Evolutionary conservation across 2,329 filamentous ascomycete genomes (phyloP).

Genomic region (Celoporthe dispersa): DNA sequence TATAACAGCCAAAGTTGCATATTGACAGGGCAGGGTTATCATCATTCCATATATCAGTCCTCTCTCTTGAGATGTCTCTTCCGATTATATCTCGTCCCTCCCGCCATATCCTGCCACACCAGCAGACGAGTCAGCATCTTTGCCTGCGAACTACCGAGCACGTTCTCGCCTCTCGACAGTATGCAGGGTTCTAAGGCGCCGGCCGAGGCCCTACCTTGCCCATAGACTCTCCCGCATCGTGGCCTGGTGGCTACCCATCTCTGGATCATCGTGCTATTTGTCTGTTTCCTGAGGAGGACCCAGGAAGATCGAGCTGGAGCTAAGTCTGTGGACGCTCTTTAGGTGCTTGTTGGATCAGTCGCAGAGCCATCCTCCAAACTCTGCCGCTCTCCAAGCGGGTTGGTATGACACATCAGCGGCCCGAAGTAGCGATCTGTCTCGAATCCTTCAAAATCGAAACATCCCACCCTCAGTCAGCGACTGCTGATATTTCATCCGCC

Average conservation of each 20-base stretch:
- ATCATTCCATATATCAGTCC: background rate
- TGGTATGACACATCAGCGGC: background rate
- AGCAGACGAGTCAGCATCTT: background rate
- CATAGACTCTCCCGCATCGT: background rate
- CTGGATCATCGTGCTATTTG: background rate
- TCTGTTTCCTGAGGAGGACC: background rate
- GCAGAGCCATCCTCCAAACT: background rate
- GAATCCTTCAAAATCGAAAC: background rate
- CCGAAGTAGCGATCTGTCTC: background rate
- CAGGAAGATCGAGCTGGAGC: background rate
- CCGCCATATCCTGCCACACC: background rate
- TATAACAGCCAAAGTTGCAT: background rate
- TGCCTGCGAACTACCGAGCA: background rate
- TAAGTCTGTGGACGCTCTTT: background rate
- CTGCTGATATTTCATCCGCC: background rate
- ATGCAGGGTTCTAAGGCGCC: background rate
- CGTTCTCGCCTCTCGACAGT: background rate
- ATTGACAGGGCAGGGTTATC: background rate
- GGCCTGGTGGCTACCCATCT: background rate
- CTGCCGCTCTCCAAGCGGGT: background rate
- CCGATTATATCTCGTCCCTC: background rate
- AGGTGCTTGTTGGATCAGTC: background rate
- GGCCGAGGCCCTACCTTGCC: background rate
- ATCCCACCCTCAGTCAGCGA: background rate
- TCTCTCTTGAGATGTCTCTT: background rate